Conservation (phyloP, 139 green algal genomes). For the Bryopsis sp. region DNA sequence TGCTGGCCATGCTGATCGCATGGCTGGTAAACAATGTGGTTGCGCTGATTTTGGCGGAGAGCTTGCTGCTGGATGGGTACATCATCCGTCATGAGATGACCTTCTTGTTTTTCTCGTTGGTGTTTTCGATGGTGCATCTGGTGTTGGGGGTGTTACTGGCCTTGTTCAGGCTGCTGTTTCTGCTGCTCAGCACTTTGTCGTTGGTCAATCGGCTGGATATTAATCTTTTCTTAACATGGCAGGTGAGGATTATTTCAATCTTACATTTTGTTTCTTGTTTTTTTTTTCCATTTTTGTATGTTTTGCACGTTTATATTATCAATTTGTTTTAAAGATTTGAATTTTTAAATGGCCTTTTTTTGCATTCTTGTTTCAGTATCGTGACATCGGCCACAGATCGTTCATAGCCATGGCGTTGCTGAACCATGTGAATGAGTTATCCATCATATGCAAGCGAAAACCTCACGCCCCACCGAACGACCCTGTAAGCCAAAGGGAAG, state of each 20-base stretch:
- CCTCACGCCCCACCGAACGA: too few species aligned
- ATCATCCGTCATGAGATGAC: not conserved
- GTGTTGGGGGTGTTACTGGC: slow-evolving; percentile 16
- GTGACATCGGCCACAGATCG: slow-evolving; percentile 10
- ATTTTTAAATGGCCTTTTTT: too few species aligned
- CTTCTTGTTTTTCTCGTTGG: slow-evolving; percentile 16
- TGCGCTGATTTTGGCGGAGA: not conserved
- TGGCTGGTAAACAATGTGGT: slow-evolving; percentile 10
- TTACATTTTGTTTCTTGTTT: too few species aligned
- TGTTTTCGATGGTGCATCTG: slow-evolving; percentile 8
- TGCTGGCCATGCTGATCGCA: slow-evolving; percentile 6
- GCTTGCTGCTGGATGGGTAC: not conserved
- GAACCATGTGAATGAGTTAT: too few species aligned
- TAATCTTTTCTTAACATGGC: slow-evolving; percentile 9
- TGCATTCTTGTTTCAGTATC: too few species aligned
- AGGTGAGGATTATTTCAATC: slow-evolving; percentile 1
- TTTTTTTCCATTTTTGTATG: too few species aligned
- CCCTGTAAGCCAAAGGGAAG: too few species aligned
- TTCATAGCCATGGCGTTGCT: slow-evolving; percentile 12
- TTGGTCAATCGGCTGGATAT: slow-evolving; percentile 9
- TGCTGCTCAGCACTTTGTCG: not conserved
- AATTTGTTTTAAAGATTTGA: too few species aligned
- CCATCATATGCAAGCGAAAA: too few species aligned
- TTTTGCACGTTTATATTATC: too few species aligned
- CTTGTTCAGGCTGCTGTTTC: not conserved